Base-by-base conservation (phyloP, 1,284 basidiomycete species). In the Boletus sp. region DNA sequence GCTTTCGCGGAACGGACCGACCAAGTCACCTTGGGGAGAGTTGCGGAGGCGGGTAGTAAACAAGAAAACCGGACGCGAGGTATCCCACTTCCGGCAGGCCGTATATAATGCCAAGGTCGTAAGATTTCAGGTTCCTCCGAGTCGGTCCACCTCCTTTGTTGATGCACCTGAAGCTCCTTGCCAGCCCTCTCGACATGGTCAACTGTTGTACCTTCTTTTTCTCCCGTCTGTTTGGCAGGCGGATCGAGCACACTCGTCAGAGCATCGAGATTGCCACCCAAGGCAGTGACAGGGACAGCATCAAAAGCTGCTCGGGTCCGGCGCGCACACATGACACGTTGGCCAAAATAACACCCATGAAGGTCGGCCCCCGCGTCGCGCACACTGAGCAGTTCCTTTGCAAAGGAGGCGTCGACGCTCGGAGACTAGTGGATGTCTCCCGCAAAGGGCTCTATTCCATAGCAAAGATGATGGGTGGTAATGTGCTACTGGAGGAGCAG, bases 241-340 rank as follows among this genome's bases (percentile, higher is more conserved):
- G 51, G 41, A 36, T 62, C 23, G 61, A 53, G 17, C 46, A 45
- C 44, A 43, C 59, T 30, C 51, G 46, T 16, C 56, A 49, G 27
- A 48, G 42, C 41, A 34, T 65, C 45, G 64, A 67, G 34, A 48
- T 59, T 36, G 49, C 51, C 47, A 48, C 52, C n/a, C 59, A 65
- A 35, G 42, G 35, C 33, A 57, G 48, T 29, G 62, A 67, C 37
- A 52, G 40, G 25, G 46, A 63, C 32, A 53, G 57, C 43, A 34
- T 69, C 43, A 67, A 60, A 48, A 67, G 68, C 49, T 69, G 60
- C 47, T 70, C 68, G 36, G 65, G 65, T 23, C 68, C 68, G 16
- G 67, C 65, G 10, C 42, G 53, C n/a, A 70, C 65, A 4, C 66
- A 67, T 26, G 42, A 53, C 19, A 40, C 41, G 3, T 36, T 70